Percentiles rank a stretch among this genome's conserved stretches.
Evolutionary conservation across 495 filamentous ascomycete genomes (phyloP).

Genomic region (Aspergillus bertholletiae): DNA sequence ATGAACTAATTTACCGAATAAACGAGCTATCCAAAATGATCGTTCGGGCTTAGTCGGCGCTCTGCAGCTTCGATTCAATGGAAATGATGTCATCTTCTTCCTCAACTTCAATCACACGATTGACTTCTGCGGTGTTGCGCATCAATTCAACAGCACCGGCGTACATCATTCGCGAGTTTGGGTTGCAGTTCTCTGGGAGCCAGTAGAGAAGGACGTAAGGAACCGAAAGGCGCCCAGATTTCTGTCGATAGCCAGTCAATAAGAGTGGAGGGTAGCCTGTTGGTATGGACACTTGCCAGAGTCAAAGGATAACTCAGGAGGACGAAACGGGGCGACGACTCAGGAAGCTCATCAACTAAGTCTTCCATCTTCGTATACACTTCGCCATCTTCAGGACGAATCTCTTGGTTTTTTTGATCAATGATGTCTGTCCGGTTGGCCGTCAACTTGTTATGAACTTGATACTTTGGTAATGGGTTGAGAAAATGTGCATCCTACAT

Average conservation of each 20-base stretch:
- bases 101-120: conserved; percentile 75
- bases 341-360: conserved; percentile 86
- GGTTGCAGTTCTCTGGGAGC: conserved; percentile 84
- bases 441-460: neutral
- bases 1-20: neutral
- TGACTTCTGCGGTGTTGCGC: conserved; percentile 83
- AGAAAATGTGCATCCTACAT: conserved; percentile 57
- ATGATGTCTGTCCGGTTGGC: conserved; percentile 48
- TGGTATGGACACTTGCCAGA: conserved; percentile 49
- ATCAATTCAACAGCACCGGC: conserved; percentile 93
- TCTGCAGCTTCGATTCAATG: conserved; percentile 64
- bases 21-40: neutral
- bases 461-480: neutral
- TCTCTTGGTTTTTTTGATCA: conserved; percentile 82
- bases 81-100: conserved; percentile 70
- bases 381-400: conserved; percentile 68
- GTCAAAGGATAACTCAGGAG: conserved; percentile 87
- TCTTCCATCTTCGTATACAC: conserved; percentile 77
- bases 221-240: conserved; percentile 59
- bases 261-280: neutral
- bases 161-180: conserved; percentile 84
- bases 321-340: conserved; percentile 83
- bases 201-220: conserved; percentile 95
- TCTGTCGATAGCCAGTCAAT: conserved; percentile 26
- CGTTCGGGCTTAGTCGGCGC: conserved; percentile 25